Base-by-base conservation (phyloP, 1,284 basidiomycete genomes). In the Ceratobasidium sp. region DNA sequence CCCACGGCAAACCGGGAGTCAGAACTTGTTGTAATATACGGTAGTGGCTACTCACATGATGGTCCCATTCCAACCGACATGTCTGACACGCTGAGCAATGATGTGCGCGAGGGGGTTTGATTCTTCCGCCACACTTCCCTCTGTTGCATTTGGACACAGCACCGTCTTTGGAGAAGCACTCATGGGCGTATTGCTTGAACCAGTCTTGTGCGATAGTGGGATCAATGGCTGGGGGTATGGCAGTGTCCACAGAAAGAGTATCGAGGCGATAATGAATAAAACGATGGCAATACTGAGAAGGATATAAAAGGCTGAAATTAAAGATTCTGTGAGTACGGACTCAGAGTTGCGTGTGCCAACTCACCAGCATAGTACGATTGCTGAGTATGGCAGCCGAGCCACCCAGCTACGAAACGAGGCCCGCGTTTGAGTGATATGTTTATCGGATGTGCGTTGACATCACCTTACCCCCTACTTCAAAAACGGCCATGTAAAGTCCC, bases 81-180 rank as follows among this genome's bases (percentile, higher is more conserved):
- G 85, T 83, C 41, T 83, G 83, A 72, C 87, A 88, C 1, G 81
- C 81, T 13, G 85, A 85, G 79, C 86, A 88, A 76, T 87, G 87
- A 76, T 87, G 85, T 7, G 85, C 80, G 54, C 85, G 80, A 6
- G 87, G 86, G 16, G 86, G 86, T 76, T 85, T 87, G 86, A 86
- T 87, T 56, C 80, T 80, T 8, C 83, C 83, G 31, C 79, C 78
- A 76, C 87, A 88, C 8, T 76, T 58, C 14, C 79, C 83, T 76
- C 83, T 84, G 39, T 74, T 65, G 76, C 86, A 87, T 6, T 80
- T 78, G 19, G 79, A 79, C 29, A 86, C 78, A 27, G 81, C 80
- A 1, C 85, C 86, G 24, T 79, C 76, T 13, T 58, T n/a, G 62
- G 81, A 81, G 58, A 77, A 76, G 75, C 85, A 86, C 78, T 85